phyloP scores from a whole-genome alignment of 805 yeast species.

The Cyberlindnera maritima region DNA sequence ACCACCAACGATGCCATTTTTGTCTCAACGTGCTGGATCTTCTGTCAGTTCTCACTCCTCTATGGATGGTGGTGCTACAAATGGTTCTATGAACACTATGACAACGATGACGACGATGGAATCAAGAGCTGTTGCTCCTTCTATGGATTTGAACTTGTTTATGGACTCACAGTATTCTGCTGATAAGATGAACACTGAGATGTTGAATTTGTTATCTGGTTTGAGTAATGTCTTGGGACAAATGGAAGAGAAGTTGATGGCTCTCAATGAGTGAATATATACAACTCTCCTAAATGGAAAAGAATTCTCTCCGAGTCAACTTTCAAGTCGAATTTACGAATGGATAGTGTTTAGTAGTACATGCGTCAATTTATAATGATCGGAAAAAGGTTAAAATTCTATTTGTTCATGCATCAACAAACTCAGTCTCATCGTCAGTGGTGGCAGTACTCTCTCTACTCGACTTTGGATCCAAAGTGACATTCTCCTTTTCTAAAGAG shows the following conservation, averaged over 20 bases:
- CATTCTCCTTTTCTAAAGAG: neutral
- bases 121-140: slow-evolving; percentile 8
- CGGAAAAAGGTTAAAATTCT: neutral
- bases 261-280: slow-evolving; percentile 24
- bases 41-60: slow-evolving; percentile 18
- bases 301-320: too few relatives aligned
- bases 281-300: too few relatives aligned
- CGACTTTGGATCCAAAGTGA: neutral
- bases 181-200: slow-evolving; percentile 27
- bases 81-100: slow-evolving; percentile 10
- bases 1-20: slow-evolving; percentile 19
- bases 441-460: slow-evolving; percentile 1
- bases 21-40: slow-evolving; percentile 16
- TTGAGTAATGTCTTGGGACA: slow-evolving; percentile 26
- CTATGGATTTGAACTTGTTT: slow-evolving; percentile 21
- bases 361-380: too few relatives aligned
- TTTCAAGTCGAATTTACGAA: too few relatives aligned
- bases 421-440: slow-evolving; percentile 15
- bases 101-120: slow-evolving; percentile 8
- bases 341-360: too few relatives aligned
- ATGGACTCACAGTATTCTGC: slow-evolving; percentile 23
- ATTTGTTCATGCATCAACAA: slow-evolving; percentile 18
- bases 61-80: slow-evolving; percentile 7
- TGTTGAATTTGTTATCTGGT: slow-evolving; percentile 22
- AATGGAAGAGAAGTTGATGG: slow-evolving; percentile 30